Evolutionary conservation across 805 yeast genomes (phyloP), one percentile per base, ranked within the genome.

Genomic region (Pichia sporocuriosa): DNA sequence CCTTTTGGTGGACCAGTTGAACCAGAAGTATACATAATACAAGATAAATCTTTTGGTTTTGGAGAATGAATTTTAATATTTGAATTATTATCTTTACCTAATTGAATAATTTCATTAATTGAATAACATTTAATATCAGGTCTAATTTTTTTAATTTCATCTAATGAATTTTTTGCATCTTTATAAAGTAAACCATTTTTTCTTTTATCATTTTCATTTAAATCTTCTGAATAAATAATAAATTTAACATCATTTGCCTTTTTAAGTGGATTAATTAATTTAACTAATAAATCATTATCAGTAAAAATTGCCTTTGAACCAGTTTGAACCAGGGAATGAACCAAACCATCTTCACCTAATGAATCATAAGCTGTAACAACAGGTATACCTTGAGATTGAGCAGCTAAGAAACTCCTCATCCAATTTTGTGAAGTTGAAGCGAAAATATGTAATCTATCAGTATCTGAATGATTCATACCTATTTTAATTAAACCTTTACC

Each of bases 361-460:
- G 96, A 87, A 62, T 89, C 97, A 63, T 93, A 93, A 29, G 98
- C 97, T 13, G 98, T 93, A 31, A 88, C 97, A 43, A 84, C 73
- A 20, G 97, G 84, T 46, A 93, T 81, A 37, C 74, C 66, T 63
- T 87, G 96, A 39, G 88, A 69, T 53, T 77, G 76, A 40, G 86
- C 73, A 13, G 89, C 96, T 45, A 86, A 62, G 50, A 79, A 90
- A 25, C 85, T 75, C 66, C 85, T 84, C 86, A 90, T 76, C 97
- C 97, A 90, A 57, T 77, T 78, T 43, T 77, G 81, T 13, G 95
- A 84, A 12, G 98, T 93, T 17, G 84, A 63, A 21, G 96, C 96
- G 65, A 81, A 93, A 41, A 90, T 73, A 62, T 88, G 96, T 53
- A 90, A 59, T 51, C 75, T 77, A 51, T 80, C 81, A 25, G 64